Base-by-base conservation (phyloP, 2,329 filamentous ascomycete genomes). In the Trichoderma gracile region DNA sequence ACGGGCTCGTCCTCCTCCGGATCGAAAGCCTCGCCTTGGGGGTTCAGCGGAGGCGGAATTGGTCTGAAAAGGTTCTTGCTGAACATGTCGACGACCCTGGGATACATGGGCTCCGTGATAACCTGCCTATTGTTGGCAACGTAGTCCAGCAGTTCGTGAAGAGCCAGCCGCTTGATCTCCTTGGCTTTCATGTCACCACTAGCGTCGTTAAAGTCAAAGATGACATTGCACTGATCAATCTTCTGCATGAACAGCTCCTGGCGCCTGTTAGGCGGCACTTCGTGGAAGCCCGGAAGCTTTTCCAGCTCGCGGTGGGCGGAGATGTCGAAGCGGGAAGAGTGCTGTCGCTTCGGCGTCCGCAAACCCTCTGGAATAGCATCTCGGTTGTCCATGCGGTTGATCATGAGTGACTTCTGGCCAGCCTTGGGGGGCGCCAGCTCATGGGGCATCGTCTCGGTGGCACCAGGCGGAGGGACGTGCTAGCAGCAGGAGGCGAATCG, bases 161-260 rank as follows among this genome's bases (percentile, higher is more conserved):
- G 84, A 47, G 95, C 95, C 70, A 99, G 82, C 73, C 95, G 87
- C 83, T 99, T 99, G 84, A 99, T 98, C 79, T 99, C 95, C 81
- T 99, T 99, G 54, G 94, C 97, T 78, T 99, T 99, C 93, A 99
- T 98, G 76, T 99, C 95, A 70, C 90, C 93, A 69, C 92, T 96
- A 55, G 94, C 92, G 78, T 99, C 95, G 76, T 98, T 99, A 81
- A 99, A 99, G 80, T 99, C 95, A 75, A 99, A 99, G 73, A 99
- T 99, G 81, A 99, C 96, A 76, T 99, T 99, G 82, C 95, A 99
- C 77, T 99, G 95, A 73, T 98, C 95, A 71, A 99, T 95, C 84
- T 99, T 99, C 76, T 98, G 93, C 93, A 99, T 97, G 79, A 99
- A 99, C 19, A 99, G 86, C 71, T 98, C 94, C 79, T 97, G 93